Evolutionary conservation across 2,329 filamentous ascomycete species (phyloP).

Genomic region (Alternaria tenuissima): DNA sequence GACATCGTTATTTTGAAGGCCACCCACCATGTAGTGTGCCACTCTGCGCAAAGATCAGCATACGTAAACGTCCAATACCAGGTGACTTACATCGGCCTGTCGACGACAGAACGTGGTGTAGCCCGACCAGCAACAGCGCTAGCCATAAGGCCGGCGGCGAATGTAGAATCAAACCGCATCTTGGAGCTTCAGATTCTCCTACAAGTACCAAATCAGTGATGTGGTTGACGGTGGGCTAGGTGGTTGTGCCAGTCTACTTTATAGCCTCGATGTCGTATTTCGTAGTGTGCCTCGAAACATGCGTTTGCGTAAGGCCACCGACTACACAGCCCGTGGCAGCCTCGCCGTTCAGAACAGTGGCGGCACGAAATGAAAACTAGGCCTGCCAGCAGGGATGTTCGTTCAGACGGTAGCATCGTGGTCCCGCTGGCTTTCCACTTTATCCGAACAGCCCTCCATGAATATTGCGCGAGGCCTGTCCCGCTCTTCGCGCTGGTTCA

Average conservation of each 20-base stretch:
- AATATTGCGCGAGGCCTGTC: not conserved
- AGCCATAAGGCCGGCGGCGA: conserved; percentile 10
- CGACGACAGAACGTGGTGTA: conserved; percentile 1
- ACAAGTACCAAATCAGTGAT: not conserved
- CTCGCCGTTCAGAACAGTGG: not conserved
- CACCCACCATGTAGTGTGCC: conserved; percentile 38
- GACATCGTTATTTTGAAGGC: conserved; percentile 27
- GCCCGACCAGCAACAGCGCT: conserved; percentile 8
- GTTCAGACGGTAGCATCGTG: not conserved
- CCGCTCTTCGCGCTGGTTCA: not conserved
- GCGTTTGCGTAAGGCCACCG: not conserved
- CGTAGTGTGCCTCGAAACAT: not conserved
- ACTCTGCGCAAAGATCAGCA: conserved; percentile 18
- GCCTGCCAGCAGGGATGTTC: conserved; percentile 1
- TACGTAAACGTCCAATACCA: not conserved
- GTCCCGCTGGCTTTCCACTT: not conserved
- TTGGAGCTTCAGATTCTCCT: not conserved
- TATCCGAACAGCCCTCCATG: not conserved
- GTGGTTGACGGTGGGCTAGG: not conserved
- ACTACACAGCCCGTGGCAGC: conserved; percentile 4
- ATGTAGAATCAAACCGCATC: conserved; percentile 15
- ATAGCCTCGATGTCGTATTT: not conserved
- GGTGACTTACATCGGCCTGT: conserved; percentile 9
- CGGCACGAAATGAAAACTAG: not conserved
- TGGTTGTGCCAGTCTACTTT: not conserved